A percentile compares a stretch with the other conserved stretches of the same genome.
Conservation (phyloP, 2,329 filamentous ascomycete genomes). For the Pochonia chlamydosporia region DNA sequence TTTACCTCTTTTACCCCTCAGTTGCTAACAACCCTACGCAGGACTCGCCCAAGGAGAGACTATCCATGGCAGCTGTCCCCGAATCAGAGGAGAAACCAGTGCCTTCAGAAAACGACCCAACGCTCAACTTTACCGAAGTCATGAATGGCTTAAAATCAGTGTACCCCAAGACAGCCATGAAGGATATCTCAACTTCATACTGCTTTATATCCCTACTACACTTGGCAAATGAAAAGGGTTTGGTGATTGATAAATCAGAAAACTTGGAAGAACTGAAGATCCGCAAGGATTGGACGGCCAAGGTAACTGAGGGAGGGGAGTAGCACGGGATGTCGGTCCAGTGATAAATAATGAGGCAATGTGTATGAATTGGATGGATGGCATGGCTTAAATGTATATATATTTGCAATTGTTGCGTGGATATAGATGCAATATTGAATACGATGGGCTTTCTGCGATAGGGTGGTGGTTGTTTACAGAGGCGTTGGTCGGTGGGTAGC, state of each 20-base stretch:
- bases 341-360: not conserved
- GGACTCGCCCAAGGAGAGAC: not conserved
- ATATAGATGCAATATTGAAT: not conserved
- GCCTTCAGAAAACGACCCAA: conserved; percentile 37
- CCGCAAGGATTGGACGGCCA: conserved; percentile 55
- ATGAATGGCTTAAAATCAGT: conserved; percentile 85
- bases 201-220: conserved; percentile 94
- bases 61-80: conserved; percentile 17
- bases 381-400: not conserved
- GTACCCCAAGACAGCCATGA: conserved; percentile 80
- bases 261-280: conserved; percentile 56
- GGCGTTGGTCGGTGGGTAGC: too few relatives aligned
- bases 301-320: conserved; percentile 40
- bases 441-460: too few relatives aligned
- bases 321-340: conserved; percentile 9
- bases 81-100: conserved; percentile 24
- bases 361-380: not conserved
- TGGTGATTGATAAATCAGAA: conserved; percentile 63
- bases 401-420: not conserved
- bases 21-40: too few relatives aligned
- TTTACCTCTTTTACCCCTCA: not conserved
- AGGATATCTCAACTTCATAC: conserved; percentile 87
- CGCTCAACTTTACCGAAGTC: conserved; percentile 80
- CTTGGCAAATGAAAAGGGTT: conserved; percentile 86
- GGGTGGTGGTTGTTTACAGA: too few relatives aligned